Base-by-base conservation (phyloP, 2,329 filamentous ascomycete genomes). In the Domatiomyces globalis region DNA sequence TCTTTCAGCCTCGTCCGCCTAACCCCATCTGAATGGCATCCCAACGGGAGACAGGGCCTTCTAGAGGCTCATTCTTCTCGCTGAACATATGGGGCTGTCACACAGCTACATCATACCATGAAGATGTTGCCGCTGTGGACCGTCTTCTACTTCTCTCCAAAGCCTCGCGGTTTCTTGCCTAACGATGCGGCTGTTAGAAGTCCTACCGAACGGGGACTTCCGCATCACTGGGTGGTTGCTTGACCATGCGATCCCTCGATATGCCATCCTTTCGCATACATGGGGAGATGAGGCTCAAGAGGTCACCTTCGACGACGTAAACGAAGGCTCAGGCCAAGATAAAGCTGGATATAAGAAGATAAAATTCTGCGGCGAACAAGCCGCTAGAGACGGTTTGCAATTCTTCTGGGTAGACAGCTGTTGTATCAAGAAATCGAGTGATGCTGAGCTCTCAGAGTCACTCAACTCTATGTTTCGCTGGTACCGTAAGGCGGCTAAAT, bases 231-330 rank as follows among this genome's bases (percentile, higher is more conserved):
- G n/a, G n/a, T n/a, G n/a, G n/a, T n/a, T n/a, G n/a, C n/a, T n/a
- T n/a, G n/a, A n/a, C n/a, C n/a, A 51, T 51, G 66, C 3, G 22
- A 44, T 49, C 22, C 53, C 53, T 2, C 46, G 4, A 17, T 61
- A 66, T 54, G 65, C 63, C 4, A 65, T 66, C 42, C 62, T 67
- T 12, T 67, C 63, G 20, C 49, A 50, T 18, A 50, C 49, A 12
- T 50, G 49, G 49, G 57, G 51, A 2, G 22, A 22, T 2, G 56
- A 60, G n/a, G 48, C 53, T 25, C 58, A 61, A 4, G 61, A 67
- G 56, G 51, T 62, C 19, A 57, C 58, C n/a, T 53, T 63, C 20
- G 49, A 61, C 52, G 58, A 64, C 46, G 42, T 62, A 15, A 43
- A 75, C 22, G 15, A 48, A 15, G 19, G 33, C 18, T 18, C 20